Evolutionary conservation across 2,329 filamentous ascomycete species (phyloP).

Genomic region (Chalaropsis thielavioides): DNA sequence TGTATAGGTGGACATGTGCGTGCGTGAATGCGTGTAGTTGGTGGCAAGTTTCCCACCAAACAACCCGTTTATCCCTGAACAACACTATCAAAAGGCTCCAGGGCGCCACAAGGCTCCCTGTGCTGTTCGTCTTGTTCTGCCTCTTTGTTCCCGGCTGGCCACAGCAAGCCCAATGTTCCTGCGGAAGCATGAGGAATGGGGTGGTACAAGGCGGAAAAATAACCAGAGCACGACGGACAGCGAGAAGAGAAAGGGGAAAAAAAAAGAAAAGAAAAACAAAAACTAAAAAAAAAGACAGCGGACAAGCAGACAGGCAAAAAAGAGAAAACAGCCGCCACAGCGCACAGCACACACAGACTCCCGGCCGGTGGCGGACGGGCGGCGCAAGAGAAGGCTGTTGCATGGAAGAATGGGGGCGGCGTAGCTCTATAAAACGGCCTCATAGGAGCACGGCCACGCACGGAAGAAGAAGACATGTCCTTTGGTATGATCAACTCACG

Average conservation of each 20-base stretch:
- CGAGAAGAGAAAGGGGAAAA: background rate
- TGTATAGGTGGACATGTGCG: background rate
- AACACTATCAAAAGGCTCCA: background rate
- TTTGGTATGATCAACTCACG: background rate
- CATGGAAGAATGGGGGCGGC: background rate
- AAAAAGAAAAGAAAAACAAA: background rate
- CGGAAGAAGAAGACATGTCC: background rate
- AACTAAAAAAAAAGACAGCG: background rate
- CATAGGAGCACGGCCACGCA: background rate
- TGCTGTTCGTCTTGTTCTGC: background rate
- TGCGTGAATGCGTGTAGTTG: background rate
- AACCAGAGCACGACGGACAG: background rate
- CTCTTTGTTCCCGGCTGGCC: background rate
- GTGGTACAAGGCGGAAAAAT: background rate
- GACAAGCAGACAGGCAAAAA: background rate
- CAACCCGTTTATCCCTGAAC: background rate
- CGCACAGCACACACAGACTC: background rate
- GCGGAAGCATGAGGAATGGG: background rate
- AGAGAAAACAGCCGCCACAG: background rate
- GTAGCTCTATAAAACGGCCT: background rate
- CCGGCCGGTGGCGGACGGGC: background rate
- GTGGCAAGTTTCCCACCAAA: background rate
- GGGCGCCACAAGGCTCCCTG: background rate
- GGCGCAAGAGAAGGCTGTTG: background rate
- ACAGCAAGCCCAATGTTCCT: background rate